Base-by-base conservation (phyloP, 2,329 filamentous ascomycete species). In the Xylariomycetidae sp. region DNA sequence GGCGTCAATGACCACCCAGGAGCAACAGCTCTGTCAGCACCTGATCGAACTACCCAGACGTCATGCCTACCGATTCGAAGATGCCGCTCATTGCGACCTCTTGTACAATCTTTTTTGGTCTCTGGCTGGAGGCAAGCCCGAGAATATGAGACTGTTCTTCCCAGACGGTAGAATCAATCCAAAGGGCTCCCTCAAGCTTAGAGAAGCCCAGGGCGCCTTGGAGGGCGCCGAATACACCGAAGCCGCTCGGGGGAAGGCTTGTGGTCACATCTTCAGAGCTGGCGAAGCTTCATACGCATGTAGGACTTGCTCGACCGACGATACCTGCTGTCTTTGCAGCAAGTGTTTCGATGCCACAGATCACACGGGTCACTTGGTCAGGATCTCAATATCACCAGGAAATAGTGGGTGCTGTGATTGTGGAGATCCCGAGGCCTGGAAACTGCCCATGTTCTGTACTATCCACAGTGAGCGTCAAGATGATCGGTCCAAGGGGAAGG, bases 321-420 rank as follows among this genome's bases (percentile, higher is more conserved):
- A 96, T 45, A 97, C 92, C 1, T 97, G 90, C 61, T 90, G 92
- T 31, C 74, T 98, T 12, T 98, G 92, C 65, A 88, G 86, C 53
- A 82, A 83, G 46, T 98, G 92, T 64, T 98, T 95, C 58, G 88
- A 97, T 54, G 80, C 88, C 16, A 97, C 90, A 25, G 90, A 98
- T 54, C 92, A 98, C 60, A 83, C 87, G 9, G 89, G 84, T 10
- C 92, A 98, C 61, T 86, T 88, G 66, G 89, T 97, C 35, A 83
- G 85, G 51, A 88, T 98, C 38, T 85, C 75, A 37, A 80, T 95
- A 29, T 94, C 88, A 1, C 79, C 85, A 3, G 90, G 90, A 6
- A 95, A 96, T 56, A 92, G 85, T 53, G 90, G 90, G 27, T 97
- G 94, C 65, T 98, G 92, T 61, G 92, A 98, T 62, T 98, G 92